phyloP scores from a whole-genome alignment of 148 eudicot genomes.

The Oxyria digyna region DNA sequence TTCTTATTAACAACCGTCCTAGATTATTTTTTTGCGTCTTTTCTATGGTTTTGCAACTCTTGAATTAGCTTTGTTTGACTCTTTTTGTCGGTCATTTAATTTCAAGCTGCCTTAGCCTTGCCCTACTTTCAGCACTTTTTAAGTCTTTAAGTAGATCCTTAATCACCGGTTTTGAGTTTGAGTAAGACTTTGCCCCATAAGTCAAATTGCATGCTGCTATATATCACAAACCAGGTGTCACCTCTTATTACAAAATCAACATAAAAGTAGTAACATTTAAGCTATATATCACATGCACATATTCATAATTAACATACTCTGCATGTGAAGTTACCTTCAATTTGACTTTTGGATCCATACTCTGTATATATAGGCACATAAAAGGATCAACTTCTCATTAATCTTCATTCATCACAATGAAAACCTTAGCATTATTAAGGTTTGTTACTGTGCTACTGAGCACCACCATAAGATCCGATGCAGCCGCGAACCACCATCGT shows the following conservation, averaged over 20 bases:
- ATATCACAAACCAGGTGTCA: neutral
- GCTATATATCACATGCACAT: slow-evolving; percentile 1
- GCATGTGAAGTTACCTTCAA: slow-evolving; percentile 5
- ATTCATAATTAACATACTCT: neutral
- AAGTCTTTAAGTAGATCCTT: neutral
- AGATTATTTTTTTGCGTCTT: neutral
- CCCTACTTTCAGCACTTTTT: neutral
- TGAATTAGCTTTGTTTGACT: neutral
- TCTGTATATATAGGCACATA: neutral
- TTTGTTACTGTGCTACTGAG: neutral
- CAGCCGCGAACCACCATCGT: neutral
- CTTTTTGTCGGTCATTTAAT: neutral
- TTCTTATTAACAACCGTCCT: neutral
- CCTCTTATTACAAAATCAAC: neutral
- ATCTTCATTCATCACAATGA: neutral
- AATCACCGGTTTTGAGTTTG: neutral
- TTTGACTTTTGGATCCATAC: neutral
- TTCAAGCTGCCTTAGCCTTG: neutral
- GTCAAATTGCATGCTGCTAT: neutral
- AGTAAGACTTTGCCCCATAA: neutral
- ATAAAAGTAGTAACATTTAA: neutral
- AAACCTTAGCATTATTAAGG: neutral
- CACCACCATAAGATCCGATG: neutral
- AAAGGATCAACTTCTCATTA: neutral
- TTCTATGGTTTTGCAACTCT: neutral